phyloP scores from a whole-genome alignment of 768 basidiomycete genomes.

The Lyophyllum shimeji region DNA sequence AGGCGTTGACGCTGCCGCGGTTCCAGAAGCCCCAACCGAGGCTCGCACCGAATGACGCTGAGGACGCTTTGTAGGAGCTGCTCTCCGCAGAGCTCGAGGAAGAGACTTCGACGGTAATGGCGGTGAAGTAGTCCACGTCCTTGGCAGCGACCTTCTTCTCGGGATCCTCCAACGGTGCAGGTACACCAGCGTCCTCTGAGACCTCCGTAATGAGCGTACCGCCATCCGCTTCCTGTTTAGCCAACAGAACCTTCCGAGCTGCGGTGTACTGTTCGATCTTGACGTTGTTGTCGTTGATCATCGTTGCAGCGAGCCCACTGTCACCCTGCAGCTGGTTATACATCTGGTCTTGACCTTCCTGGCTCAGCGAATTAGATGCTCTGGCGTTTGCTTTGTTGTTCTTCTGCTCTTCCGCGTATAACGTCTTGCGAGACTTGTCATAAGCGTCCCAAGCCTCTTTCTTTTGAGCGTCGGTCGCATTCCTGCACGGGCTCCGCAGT shows the following conservation, averaged over 20 bases:
- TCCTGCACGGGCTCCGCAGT: not conserved
- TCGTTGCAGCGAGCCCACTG: not conserved
- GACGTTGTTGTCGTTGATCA: not conserved
- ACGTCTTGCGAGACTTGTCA: not conserved
- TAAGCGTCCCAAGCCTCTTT: not conserved
- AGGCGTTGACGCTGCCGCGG: not conserved
- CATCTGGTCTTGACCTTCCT: not conserved
- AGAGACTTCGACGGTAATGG: constrained; percentile 1
- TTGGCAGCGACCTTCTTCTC: too few relatives aligned
- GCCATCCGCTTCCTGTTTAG: too few relatives aligned
- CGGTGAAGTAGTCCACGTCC: constrained; percentile 1
- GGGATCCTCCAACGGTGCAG: too few relatives aligned
- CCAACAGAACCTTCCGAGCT: not conserved
- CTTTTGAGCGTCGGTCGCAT: not conserved
- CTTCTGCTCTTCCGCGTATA: not conserved
- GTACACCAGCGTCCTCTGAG: too few relatives aligned
- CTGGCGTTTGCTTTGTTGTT: not conserved
- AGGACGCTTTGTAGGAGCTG: not conserved
- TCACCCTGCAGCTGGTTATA: not conserved
- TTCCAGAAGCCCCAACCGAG: not conserved
- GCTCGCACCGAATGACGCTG: not conserved
- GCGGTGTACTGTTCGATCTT: not conserved
- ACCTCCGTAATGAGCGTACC: too few relatives aligned
- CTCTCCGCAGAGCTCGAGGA: not conserved
- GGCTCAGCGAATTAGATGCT: too few relatives aligned